A percentile compares a stretch with the other conserved stretches of the same genome.
Conservation (phyloP, 306 rosid species). For the Cicer cuneatum region DNA sequence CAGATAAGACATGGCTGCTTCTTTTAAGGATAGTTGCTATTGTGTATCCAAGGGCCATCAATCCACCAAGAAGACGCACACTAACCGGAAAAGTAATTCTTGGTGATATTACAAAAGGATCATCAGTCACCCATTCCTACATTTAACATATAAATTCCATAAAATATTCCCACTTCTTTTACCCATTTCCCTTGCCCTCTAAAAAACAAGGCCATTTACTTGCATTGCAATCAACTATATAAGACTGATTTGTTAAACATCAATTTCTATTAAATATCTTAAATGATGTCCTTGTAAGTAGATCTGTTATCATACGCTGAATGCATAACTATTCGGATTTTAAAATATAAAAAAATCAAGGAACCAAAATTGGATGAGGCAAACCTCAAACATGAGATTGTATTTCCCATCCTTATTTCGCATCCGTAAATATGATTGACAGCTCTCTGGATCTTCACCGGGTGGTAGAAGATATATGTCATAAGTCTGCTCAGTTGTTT, state of each 20-base stretch:
- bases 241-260: conserved; percentile 3
- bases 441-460: conserved; percentile 98
- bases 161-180: background rate
- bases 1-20: conserved; percentile 80
- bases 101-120: conserved; percentile 94
- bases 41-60: conserved; percentile 98
- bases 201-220: background rate
- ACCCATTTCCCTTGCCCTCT: background rate
- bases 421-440: conserved; percentile 99
- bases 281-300: background rate
- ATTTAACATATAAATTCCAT: background rate
- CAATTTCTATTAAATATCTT: conserved; percentile 17
- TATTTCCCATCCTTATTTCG: conserved; percentile 97
- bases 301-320: conserved; percentile 22
- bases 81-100: conserved; percentile 98
- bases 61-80: conserved; percentile 97
- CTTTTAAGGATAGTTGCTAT: conserved; percentile 95
- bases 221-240: background rate
- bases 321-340: conserved; percentile 4
- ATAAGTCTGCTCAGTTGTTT: conserved; percentile 81
- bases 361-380: conserved; percentile 21
- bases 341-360: conserved; percentile 21
- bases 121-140: conserved; percentile 95
- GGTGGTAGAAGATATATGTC: conserved; percentile 99
- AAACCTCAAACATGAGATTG: conserved; percentile 98